These are phyloP conservation scores for Trichoderma atrobrunneum DNA, from an alignment of 2,329 filamentous ascomycete species.

Conservation along the genomic window DNA sequence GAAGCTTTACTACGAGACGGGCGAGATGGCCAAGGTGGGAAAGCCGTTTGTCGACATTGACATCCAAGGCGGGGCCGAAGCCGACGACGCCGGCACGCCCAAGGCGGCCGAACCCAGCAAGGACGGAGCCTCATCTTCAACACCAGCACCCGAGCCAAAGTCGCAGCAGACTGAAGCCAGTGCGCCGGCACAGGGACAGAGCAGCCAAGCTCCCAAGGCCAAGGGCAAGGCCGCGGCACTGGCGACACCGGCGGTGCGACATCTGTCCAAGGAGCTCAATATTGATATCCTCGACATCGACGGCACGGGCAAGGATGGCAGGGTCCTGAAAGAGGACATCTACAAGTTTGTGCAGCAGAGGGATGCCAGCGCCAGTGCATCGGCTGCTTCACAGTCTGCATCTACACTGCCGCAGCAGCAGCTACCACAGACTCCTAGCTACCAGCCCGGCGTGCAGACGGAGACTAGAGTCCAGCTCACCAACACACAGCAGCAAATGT, in stretches of 20 bases:
- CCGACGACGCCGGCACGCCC: conserved; percentile 36
- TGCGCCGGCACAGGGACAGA: not conserved
- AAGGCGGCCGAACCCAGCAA: conserved; percentile 34
- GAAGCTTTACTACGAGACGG: conserved; percentile 91
- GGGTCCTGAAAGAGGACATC: conserved; percentile 91
- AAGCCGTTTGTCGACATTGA: conserved; percentile 95
- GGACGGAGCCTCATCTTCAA: conserved; percentile 28
- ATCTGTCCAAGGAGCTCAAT: conserved; percentile 75
- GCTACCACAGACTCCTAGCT: not conserved
- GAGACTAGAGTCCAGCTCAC: conserved; percentile 72
- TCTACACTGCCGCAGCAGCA: conserved; percentile 3
- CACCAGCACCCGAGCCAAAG: conserved; percentile 23
- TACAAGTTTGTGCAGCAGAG: conserved; percentile 63
- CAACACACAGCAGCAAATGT: conserved; percentile 86
- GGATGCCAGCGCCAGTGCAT: conserved; percentile 35
- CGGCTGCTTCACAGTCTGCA: conserved; percentile 23
- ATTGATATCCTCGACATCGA: conserved; percentile 74
- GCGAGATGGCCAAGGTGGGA: conserved; percentile 94
- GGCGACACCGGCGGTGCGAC: conserved; percentile 88
- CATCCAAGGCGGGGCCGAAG: conserved; percentile 70
- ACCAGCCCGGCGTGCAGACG: conserved; percentile 46
- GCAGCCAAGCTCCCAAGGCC: conserved; percentile 25
- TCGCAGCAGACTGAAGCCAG: not conserved
- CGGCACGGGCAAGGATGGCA: conserved; percentile 86
- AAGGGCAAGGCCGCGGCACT: conserved; percentile 68